Conservation (phyloP, 2,329 filamentous ascomycete species). For the Apiospora marii region DNA sequence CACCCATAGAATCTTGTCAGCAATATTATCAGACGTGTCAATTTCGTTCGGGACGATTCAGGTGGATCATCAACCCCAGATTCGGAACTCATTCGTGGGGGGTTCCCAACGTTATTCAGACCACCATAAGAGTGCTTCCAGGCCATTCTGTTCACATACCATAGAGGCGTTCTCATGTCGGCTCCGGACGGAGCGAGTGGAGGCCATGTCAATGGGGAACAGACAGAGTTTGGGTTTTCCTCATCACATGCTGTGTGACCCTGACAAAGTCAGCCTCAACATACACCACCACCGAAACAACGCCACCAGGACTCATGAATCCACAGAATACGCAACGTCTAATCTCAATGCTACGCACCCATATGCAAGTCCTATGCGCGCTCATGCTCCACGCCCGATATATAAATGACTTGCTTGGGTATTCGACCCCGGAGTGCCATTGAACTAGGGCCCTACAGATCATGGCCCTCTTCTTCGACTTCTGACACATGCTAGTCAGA, state of each 20-base stretch:
- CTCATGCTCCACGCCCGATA: background rate
- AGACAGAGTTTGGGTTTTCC: background rate
- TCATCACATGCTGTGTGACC: conserved; percentile 13
- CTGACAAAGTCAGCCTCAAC: conserved; percentile 10
- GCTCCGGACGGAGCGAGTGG: background rate
- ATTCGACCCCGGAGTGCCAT: background rate
- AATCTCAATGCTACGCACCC: conserved; percentile 8
- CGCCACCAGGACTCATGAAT: background rate
- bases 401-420: background rate
- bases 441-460: background rate
- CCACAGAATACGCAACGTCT: background rate
- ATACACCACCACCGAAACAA: conserved; percentile 1
- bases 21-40: background rate
- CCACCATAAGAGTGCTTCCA: background rate
- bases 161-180: background rate
- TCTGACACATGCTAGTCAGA: conserved; percentile 3
- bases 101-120: background rate
- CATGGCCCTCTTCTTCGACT: background rate
- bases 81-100: conserved; percentile 3
- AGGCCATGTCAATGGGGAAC: background rate
- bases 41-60: background rate
- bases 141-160: background rate
- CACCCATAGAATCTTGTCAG: background rate
- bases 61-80: background rate
- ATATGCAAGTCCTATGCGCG: conserved; percentile 4